Base-by-base conservation (phyloP, 2,329 filamentous ascomycete species). In the Alternaria sp. region DNA sequence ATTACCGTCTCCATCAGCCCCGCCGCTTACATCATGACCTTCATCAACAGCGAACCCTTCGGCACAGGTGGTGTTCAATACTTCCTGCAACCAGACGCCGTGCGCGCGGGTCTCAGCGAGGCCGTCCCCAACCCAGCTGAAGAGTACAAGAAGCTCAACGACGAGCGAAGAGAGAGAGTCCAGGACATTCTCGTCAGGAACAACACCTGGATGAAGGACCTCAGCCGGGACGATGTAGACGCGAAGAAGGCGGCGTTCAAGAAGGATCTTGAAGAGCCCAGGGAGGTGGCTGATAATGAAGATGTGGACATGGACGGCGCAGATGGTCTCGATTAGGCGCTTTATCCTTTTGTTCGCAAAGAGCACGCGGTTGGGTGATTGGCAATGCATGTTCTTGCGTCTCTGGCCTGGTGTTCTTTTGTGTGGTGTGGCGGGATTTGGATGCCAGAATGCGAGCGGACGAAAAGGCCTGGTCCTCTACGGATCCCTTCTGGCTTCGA, bases 141-240 rank as follows among this genome's bases (percentile, higher is more conserved):
- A 23, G 75, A 77, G 46, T 76, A 73, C 52, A 74, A 75, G 56
- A 64, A 66, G 19, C 63, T 77, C 11, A 69, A 67, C 11, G 72
- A 75, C 11, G 64, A 68, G 21, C 73, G 80, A 43, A 70, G 76
- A 11, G 78, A 81, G 26, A 77, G 80, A 50, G 74, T 79, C 2
- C 76, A 78, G 63, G 83, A 85, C 62, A 73, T 75, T 26, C 77
- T 81, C n/a, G 75, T 82, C 30, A 76, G 80, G 61, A 84, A 83
- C 66, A 83, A 82, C 59, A 72, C 69, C 3, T 83, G 78, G 72
- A 85, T 85, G 83, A 81, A 79, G 67, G 82, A 81, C 40, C 61
- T 83, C 50, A 80, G 76, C 59, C 80, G 80, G 53, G 81, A 84
- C 40, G 82, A 83, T 32, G 81, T 85, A 9, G 83, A 85, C 66